These are phyloP conservation scores for Rheum nobile DNA, from an alignment of 148 eudicot species.

Conservation along the genomic window DNA sequence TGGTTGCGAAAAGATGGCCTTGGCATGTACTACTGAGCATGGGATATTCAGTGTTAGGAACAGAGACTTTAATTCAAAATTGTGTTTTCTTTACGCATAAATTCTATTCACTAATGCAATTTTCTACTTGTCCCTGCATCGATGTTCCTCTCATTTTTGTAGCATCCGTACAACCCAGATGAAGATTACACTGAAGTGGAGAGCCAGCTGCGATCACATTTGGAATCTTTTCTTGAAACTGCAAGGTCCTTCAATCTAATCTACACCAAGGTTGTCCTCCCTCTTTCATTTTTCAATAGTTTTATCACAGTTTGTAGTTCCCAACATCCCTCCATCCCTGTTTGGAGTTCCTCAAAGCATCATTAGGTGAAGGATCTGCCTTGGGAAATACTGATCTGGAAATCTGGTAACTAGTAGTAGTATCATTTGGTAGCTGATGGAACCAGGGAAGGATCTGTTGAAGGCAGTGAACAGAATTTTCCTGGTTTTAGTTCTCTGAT, in stretches of 20 bases:
- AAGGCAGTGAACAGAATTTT: not conserved
- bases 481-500: not conserved
- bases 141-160: not conserved
- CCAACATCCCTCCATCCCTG: not conserved
- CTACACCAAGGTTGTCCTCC: conserved; percentile 67
- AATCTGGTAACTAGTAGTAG: not conserved
- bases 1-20: not conserved
- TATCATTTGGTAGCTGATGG: not conserved
- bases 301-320: not conserved
- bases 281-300: not conserved
- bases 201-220: conserved; percentile 59
- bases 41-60: not conserved
- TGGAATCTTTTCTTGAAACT: conserved; percentile 90
- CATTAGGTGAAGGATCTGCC: not conserved
- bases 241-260: conserved; percentile 80
- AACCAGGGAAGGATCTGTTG: not conserved
- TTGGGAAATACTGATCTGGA: not conserved
- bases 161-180: conserved; percentile 92
- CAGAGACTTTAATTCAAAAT: not conserved
- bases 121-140: not conserved
- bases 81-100: not conserved
- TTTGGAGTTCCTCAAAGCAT: not conserved
- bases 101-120: conserved; percentile 8
- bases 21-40: not conserved
- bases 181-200: conserved; percentile 85